phyloP scores from a whole-genome alignment of 805 yeast genomes.

The Nakazawaea anatomiae region DNA sequence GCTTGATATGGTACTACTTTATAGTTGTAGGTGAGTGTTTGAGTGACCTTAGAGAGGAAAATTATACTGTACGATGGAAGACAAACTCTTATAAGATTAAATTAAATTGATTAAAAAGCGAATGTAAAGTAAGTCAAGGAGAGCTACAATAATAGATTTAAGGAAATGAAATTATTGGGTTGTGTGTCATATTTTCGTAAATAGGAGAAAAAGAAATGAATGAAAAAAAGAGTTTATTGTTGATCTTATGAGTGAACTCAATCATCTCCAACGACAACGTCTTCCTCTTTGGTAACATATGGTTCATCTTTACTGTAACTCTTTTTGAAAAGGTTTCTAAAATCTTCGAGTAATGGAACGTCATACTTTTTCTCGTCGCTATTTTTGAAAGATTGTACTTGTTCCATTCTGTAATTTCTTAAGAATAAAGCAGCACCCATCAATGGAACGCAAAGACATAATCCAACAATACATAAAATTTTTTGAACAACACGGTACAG shows the following conservation, averaged over 20 bases:
- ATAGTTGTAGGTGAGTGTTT: no score
- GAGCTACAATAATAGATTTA: no score
- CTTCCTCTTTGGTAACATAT: background rate
- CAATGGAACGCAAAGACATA: slow-evolving; percentile 49
- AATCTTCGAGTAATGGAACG: background rate
- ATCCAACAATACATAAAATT: slow-evolving; percentile 49
- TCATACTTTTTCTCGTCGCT: background rate
- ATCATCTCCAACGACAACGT: background rate
- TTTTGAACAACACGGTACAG: slow-evolving; percentile 58
- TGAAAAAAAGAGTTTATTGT: background rate
- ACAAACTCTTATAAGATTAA: no score
- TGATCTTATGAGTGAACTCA: background rate
- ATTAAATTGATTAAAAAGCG: no score
- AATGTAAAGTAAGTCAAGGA: no score
- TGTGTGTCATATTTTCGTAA: no score
- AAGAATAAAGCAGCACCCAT: slow-evolving; percentile 40
- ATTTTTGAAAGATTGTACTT: slow-evolving; percentile 4
- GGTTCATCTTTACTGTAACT: background rate
- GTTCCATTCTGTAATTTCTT: slow-evolving; percentile 43
- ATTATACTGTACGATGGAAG: no score
- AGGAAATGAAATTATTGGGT: no score
- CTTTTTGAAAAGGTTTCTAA: background rate
- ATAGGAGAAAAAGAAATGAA: no score
- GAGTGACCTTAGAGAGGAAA: no score
- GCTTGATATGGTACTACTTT: no score